These are phyloP conservation scores for Yamadazyma insecticola DNA, from an alignment of 805 yeast genomes.

Conservation along the genomic window DNA sequence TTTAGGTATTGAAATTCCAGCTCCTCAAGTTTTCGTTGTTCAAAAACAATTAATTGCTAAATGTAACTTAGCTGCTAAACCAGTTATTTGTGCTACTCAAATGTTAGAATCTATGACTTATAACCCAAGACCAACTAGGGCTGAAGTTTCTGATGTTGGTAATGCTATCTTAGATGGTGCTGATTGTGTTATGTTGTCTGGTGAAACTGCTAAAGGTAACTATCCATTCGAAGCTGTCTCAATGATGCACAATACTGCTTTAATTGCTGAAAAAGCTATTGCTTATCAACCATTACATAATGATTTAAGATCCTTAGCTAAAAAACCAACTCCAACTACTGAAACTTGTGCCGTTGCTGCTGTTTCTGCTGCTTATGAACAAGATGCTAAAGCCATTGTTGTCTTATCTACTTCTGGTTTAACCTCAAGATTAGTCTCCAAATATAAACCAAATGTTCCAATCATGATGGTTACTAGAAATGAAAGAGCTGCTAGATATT, in stretches of 20 bases:
- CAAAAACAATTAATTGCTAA: conserved; percentile 99
- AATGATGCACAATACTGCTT: conserved; percentile 97
- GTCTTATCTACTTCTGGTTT: conserved; percentile 93
- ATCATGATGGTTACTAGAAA: conserved; percentile 98
- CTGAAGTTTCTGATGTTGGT: conserved; percentile 99
- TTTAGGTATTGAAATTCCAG: conserved; percentile 98
- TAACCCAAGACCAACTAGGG: conserved; percentile 99
- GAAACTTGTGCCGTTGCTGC: conserved; percentile 98
- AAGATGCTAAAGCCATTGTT: conserved; percentile 92
- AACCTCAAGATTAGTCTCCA: conserved; percentile 93
- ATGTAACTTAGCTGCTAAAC: conserved; percentile 99
- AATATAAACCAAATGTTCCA: conserved; percentile 97
- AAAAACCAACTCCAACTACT: conserved; percentile 85
- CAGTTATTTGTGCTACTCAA: conserved; percentile 99
- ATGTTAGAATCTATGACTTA: conserved; percentile 99
- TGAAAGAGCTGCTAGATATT: conserved; percentile 86
- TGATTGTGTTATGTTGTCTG: conserved; percentile 99
- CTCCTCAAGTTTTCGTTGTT: conserved; percentile 96
- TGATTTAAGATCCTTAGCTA: conserved; percentile 81
- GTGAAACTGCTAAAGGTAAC: conserved; percentile 99
- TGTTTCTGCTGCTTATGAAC: conserved; percentile 94
- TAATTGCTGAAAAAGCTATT: conserved; percentile 95
- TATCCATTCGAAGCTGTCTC: conserved; percentile 97
- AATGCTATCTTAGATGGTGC: conserved; percentile 99
- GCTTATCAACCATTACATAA: conserved; percentile 81